Evolutionary conservation across 2,329 filamentous ascomycete genomes (phyloP).

Genomic region (Fusarium oxysporum): DNA sequence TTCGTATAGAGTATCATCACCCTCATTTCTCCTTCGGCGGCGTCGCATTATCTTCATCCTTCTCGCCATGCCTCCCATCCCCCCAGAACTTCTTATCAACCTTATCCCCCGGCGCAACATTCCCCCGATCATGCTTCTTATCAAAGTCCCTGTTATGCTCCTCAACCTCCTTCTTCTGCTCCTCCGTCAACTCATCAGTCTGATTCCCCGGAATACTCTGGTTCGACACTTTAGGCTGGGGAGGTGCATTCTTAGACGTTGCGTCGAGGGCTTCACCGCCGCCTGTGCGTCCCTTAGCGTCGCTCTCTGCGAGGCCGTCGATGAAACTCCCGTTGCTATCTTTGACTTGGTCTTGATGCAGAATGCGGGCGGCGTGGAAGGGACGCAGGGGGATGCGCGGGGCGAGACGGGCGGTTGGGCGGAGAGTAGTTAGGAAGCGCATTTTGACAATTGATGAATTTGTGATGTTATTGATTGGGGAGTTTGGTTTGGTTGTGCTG

Average conservation of each 20-base stretch:
- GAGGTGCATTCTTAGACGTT: constrained; percentile 50
- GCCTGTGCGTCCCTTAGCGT: constrained; percentile 53
- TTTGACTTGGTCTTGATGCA: constrained; percentile 18
- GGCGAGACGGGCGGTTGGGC: constrained; percentile 9
- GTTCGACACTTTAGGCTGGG: constrained; percentile 65
- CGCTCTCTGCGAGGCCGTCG: constrained; percentile 47
- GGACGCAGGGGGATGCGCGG: constrained; percentile 21
- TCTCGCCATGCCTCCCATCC: constrained; percentile 9
- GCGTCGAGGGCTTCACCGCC: constrained; percentile 53
- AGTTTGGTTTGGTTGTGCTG: rapidly evolving
- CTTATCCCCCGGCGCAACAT: constrained; percentile 58
- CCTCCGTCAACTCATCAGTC: constrained; percentile 55
- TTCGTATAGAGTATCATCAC: not conserved
- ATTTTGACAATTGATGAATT: not conserved
- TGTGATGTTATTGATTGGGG: rapidly evolving
- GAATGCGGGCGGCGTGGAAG: constrained; percentile 5
- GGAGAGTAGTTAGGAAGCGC: constrained; percentile 24
- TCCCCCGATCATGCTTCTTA: constrained; percentile 61
- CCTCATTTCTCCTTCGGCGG: not conserved
- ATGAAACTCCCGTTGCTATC: constrained; percentile 13
- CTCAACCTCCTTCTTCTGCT: constrained; percentile 68
- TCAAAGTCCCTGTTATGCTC: constrained; percentile 70
- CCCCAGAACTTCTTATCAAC: constrained; percentile 68
- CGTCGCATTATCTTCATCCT: not conserved
- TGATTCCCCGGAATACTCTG: constrained; percentile 55